These are phyloP conservation scores for Sugiyamaella qingdaonensis DNA, from an alignment of 805 yeast genomes.

Conservation along the genomic window DNA sequence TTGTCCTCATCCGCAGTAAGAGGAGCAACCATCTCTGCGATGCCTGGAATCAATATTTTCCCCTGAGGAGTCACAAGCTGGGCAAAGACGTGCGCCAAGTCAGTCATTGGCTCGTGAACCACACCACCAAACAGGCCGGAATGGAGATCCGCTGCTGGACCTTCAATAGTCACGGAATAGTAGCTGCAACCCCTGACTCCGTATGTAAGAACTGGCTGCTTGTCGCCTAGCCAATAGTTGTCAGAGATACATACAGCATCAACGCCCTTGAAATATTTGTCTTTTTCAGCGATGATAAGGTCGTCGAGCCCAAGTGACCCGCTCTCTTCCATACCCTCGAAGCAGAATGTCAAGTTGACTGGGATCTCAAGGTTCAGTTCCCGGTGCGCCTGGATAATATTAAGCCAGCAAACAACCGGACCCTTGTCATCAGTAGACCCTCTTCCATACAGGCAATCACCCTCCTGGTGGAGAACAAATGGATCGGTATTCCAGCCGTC, in stretches of 20 bases:
- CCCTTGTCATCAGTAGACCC: slow-evolving; percentile 98
- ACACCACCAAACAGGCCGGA: slow-evolving; percentile 97
- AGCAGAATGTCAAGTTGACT: slow-evolving; percentile 85
- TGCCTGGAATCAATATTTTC: slow-evolving; percentile 80
- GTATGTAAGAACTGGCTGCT: slow-evolving; percentile 93
- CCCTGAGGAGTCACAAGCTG: slow-evolving; percentile 79
- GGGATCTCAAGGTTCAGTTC: slow-evolving; percentile 84
- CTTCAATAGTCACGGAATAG: slow-evolving; percentile 74
- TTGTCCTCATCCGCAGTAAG: slow-evolving; percentile 73
- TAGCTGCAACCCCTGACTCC: slow-evolving; percentile 97
- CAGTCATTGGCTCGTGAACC: slow-evolving; percentile 96
- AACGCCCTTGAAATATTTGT: slow-evolving; percentile 74
- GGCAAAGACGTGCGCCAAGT: slow-evolving; percentile 72
- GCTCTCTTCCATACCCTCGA: slow-evolving; percentile 99
- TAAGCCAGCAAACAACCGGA: slow-evolving; percentile 96
- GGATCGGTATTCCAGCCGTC: slow-evolving; percentile 98
- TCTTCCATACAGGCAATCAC: slow-evolving; percentile 75
- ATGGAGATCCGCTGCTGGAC: slow-evolving; percentile 97
- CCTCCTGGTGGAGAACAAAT: slow-evolving; percentile 66
- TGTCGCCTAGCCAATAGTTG: slow-evolving; percentile 98
- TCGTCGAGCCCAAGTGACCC: slow-evolving; percentile 91
- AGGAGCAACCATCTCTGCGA: slow-evolving; percentile 92
- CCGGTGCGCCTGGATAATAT: slow-evolving; percentile 84
- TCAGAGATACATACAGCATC: slow-evolving; percentile 95
- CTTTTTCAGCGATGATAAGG: slow-evolving; percentile 74